A percentile compares a stretch with the other conserved stretches of the same genome.
Conservation (phyloP, 2,329 filamentous ascomycete species). For the Simplicillium aogashimaense region DNA sequence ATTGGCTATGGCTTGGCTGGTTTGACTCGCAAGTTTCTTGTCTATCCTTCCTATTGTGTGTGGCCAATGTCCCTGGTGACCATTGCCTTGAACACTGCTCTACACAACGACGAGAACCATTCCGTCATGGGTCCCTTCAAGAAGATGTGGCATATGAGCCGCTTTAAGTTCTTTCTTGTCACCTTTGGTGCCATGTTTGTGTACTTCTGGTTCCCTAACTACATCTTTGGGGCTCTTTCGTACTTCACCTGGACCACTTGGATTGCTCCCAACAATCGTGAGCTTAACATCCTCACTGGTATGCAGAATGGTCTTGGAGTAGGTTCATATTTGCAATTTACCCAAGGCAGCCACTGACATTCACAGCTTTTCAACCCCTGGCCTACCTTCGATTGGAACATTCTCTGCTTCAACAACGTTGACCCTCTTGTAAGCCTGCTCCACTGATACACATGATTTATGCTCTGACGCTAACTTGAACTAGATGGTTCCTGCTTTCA, state of each 20-base stretch:
- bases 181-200: constrained; percentile 31
- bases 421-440: constrained; percentile 2
- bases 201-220: constrained; percentile 39
- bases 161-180: constrained; percentile 29
- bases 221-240: constrained; percentile 30
- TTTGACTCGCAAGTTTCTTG: constrained; percentile 29
- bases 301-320: constrained; percentile 19
- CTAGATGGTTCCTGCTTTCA: constrained; percentile 11
- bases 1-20: constrained; percentile 39
- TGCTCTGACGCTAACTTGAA: neutral
- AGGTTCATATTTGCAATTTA: constrained; percentile 6
- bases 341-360: constrained; percentile 17
- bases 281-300: constrained; percentile 17
- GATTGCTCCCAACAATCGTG: constrained; percentile 28
- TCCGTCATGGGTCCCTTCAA: constrained; percentile 19
- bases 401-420: constrained; percentile 11
- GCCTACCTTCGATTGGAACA: constrained; percentile 37
- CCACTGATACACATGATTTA: neutral
- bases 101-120: constrained; percentile 21
- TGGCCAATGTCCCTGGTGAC: constrained; percentile 37
- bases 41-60: constrained; percentile 33
- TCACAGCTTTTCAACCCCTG: constrained; percentile 31
- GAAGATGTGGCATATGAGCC: constrained; percentile 22
- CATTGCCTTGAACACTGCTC: constrained; percentile 30
- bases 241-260: constrained; percentile 36